These are phyloP conservation scores for Suillus alpinus DNA, from an alignment of 768 basidiomycete genomes.

Conservation along the genomic window DNA sequence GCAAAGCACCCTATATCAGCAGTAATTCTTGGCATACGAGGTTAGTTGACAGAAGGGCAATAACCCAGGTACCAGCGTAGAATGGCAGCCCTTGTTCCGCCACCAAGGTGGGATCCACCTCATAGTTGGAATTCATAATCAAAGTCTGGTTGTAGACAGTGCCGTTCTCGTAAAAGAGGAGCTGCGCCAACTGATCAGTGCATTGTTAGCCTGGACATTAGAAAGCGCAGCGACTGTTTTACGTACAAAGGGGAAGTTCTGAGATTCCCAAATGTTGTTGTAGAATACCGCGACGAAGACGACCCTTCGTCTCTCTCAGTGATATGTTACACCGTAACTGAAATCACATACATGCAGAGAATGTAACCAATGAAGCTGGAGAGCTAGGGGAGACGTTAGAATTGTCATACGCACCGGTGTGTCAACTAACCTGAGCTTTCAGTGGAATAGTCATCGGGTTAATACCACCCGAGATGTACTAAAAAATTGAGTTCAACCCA, in stretches of 20 bases:
- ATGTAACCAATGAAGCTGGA: conserved; percentile 48
- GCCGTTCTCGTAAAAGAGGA: conserved; percentile 50
- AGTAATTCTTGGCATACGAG: background rate
- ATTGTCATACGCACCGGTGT: background rate
- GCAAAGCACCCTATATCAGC: background rate
- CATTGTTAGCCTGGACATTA: conserved; percentile 10
- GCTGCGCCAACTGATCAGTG: conserved; percentile 24
- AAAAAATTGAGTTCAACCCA: conserved; percentile 38
- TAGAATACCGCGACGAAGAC: conserved; percentile 38
- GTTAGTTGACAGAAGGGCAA: conserved; percentile 17
- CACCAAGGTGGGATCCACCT: conserved; percentile 48
- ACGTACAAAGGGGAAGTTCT: conserved; percentile 56
- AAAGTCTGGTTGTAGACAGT: conserved; percentile 48
- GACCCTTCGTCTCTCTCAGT: conserved; percentile 12
- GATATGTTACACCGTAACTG: background rate
- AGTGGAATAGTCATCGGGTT: conserved; percentile 57
- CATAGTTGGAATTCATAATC: conserved; percentile 52
- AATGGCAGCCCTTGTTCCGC: conserved; percentile 37
- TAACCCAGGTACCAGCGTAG: conserved; percentile 27
- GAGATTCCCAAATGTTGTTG: conserved; percentile 54
- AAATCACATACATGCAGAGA: conserved; percentile 43
- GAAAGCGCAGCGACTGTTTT: background rate
- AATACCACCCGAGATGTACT: conserved; percentile 24
- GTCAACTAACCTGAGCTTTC: conserved; percentile 37
- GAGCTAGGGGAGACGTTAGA: conserved; percentile 19